Evolutionary conservation across 768 basidiomycete species (phyloP).

Genomic region (Filobasidium wieringae): DNA sequence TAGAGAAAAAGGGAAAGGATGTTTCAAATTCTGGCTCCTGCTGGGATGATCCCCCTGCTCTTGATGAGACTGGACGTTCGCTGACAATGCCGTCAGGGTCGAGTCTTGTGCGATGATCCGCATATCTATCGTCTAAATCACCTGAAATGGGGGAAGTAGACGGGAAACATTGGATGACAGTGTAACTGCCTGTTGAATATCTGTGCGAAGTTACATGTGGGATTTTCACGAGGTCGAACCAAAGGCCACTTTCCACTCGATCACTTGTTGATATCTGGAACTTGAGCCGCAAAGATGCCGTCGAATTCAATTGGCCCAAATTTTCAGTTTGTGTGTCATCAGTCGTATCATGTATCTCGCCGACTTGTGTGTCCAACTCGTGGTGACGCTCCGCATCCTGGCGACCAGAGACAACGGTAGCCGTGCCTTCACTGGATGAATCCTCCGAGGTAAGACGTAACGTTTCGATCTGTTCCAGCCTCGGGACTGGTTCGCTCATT

Average conservation of each 20-base stretch:
- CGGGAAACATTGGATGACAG: neutral
- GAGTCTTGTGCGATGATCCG: neutral
- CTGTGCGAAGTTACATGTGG: neutral
- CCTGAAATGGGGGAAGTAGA: neutral
- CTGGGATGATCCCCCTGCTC: neutral
- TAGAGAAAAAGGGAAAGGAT: no score
- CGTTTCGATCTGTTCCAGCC: neutral
- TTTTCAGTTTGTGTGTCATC: no score
- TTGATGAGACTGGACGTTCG: slow-evolving; percentile 1
- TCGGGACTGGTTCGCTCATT: neutral
- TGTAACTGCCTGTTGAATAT: neutral
- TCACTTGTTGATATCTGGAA: no score
- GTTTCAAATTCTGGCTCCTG: no score
- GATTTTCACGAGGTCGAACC: neutral
- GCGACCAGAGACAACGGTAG: no score
- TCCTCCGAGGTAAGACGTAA: neutral
- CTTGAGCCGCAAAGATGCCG: no score
- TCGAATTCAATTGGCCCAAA: no score
- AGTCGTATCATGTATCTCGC: no score
- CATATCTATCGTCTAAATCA: neutral
- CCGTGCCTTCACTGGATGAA: neutral
- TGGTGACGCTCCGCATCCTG: no score
- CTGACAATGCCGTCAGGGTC: neutral
- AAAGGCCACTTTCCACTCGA: no score
- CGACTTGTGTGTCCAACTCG: no score